Conservation (phyloP, 2,329 filamentous ascomycete species). For the Xylariaceae sp. region DNA sequence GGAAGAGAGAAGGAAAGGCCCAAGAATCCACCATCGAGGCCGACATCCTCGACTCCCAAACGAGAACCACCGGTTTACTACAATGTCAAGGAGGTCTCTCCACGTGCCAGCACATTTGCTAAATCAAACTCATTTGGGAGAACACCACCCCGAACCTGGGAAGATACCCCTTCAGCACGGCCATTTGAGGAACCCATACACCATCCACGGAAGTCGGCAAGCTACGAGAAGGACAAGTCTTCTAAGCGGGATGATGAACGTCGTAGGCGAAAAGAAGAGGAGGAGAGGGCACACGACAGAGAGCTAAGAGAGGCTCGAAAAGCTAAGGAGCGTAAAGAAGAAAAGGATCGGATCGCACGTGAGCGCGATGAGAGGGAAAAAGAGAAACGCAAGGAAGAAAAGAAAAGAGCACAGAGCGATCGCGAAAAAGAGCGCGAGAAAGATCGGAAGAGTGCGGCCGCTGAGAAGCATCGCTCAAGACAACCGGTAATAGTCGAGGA, state of each 20-base stretch:
- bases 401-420: slow-evolving; percentile 26
- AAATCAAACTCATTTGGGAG: slow-evolving; percentile 36
- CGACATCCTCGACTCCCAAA: slow-evolving; percentile 35
- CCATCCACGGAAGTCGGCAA: slow-evolving; percentile 44
- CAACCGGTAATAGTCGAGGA: slow-evolving; percentile 27
- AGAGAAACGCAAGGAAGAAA: slow-evolving; percentile 28
- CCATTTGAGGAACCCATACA: slow-evolving; percentile 42
- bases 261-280: slow-evolving; percentile 35
- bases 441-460: slow-evolving; percentile 29
- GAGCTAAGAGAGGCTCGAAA: slow-evolving; percentile 23
- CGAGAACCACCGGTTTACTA: slow-evolving; percentile 34
- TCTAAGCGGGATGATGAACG: slow-evolving; percentile 40
- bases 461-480: slow-evolving; percentile 30
- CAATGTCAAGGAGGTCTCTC: slow-evolving; percentile 51
- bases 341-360: slow-evolving; percentile 19
- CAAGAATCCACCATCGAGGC: slow-evolving; percentile 9
- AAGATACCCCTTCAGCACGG: slow-evolving; percentile 42
- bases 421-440: slow-evolving; percentile 32
- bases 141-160: slow-evolving; percentile 42
- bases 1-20: slow-evolving; percentile 43
- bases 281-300: slow-evolving; percentile 27
- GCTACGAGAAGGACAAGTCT: slow-evolving; percentile 42
- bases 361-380: slow-evolving; percentile 32
- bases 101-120: slow-evolving; percentile 40
- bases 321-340: slow-evolving; percentile 34